Evolutionary conservation across 1,284 basidiomycete species (phyloP), one percentile per base, ranked within the genome.

Genomic region (Stereum hirsutum): DNA sequence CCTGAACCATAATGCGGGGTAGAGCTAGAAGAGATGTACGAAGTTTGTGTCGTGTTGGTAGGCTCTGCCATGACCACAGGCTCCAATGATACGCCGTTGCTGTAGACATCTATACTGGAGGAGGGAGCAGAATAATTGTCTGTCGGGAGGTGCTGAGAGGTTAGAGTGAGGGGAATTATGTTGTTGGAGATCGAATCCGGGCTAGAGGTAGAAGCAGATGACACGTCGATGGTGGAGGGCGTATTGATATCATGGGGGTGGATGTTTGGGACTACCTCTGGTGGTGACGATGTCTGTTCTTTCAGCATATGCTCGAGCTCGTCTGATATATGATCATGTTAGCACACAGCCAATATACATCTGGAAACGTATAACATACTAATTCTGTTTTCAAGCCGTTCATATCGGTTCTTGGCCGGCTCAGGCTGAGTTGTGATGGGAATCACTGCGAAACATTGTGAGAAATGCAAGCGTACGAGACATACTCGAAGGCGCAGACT

Each of bases 301-400:
- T 63, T 68, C 46, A 73, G 56, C 33, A 70, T 52, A 6, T 58
- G 60, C 57, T 86, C 81, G 15, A 86, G 66, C 54, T 85, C 83
- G 55, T 68, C 82, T 85, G 46, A 4, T 45, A 24, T n/a, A n/a
- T 44, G 33, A 43, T 20, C 23, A 41, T 38, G 41, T 31, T 36
- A 39, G 43, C 42, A 32, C 39, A 49, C 21, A 41, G 39, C 39
- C 7, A 20, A 39, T 21, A 27, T 4, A 19, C 39, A 44, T 4
- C 24, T 15, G 34, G 39, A 19, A 33, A 31, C 30, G 27, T n/a
- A 17, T 15, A n/a, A 68, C 80, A 45, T 46, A 84, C 82, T 68
- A 47, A 86, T 83, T 48, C 81, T 67, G 51, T 63, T 74, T 56
- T 86, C 81, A 35, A 85, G 53, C 47, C 65, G 67, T 53, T 82